These are phyloP conservation scores for Flaveria ramosissima DNA, from an alignment of 129 eudicot genomes.

Conservation along the genomic window DNA sequence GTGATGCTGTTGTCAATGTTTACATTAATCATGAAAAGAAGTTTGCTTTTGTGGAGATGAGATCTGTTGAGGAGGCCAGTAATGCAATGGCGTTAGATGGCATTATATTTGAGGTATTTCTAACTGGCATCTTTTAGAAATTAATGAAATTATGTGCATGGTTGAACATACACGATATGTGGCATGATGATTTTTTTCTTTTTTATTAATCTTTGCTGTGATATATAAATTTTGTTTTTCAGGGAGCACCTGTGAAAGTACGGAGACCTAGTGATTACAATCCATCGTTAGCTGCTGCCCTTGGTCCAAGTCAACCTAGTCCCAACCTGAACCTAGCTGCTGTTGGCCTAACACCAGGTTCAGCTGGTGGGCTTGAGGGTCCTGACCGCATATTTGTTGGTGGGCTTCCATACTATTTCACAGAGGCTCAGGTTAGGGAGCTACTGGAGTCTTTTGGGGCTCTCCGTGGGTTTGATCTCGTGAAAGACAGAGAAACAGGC, in stretches of 20 bases:
- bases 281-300: constrained; percentile 94
- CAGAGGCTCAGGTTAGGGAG: constrained; percentile 90
- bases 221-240: constrained; percentile 18
- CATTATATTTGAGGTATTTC: constrained; percentile 75
- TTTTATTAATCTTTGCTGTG: background rate
- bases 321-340: constrained; percentile 90
- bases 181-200: background rate
- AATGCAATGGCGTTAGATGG: constrained; percentile 99
- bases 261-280: constrained; percentile 97
- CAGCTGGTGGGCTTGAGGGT: constrained; percentile 98
- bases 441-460: constrained; percentile 89
- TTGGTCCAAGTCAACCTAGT: constrained; percentile 97
- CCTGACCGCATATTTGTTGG: constrained; percentile 99
- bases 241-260: constrained; percentile 96
- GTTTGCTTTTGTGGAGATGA: constrained; percentile 99
- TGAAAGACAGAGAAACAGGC: constrained; percentile 97
- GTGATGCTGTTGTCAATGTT: constrained; percentile 98
- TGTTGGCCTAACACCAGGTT: constrained; percentile 92
- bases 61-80: constrained; percentile 99
- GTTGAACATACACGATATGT: background rate
- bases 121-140: background rate
- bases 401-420: constrained; percentile 93
- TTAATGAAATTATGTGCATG: background rate
- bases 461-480: constrained; percentile 90
- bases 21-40: constrained; percentile 96